Percentiles rank a stretch among this genome's conserved stretches.
Evolutionary conservation across 1,139 yeast species (phyloP).

Genomic region (Sugiyamaella xylanicola): DNA sequence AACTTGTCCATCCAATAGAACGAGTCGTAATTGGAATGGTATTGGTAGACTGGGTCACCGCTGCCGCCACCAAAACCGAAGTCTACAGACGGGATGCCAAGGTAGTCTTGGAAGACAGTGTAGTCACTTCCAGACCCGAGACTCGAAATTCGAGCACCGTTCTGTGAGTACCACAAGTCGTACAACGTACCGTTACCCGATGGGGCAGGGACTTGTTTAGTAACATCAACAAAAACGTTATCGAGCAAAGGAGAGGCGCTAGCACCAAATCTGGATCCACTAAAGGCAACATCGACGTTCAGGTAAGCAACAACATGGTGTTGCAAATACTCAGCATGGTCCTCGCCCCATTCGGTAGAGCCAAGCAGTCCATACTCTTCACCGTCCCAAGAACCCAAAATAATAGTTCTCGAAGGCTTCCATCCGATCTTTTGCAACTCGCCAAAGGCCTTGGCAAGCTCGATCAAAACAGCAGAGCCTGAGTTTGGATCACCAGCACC

Average conservation of each 20-base stretch:
- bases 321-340: conserved; percentile 46
- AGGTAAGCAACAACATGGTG: conserved; percentile 59
- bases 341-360: conserved; percentile 71
- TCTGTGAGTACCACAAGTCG: conserved; percentile 56
- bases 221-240: conserved; percentile 45
- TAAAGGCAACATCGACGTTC: conserved; percentile 62
- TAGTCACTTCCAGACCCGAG: conserved; percentile 71
- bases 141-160: conserved; percentile 43
- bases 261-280: conserved; percentile 52
- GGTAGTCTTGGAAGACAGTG: conserved; percentile 65
- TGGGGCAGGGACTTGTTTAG: conserved; percentile 52
- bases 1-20: conserved; percentile 63
- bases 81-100: conserved; percentile 67
- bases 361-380: conserved; percentile 71
- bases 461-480: conserved; percentile 62
- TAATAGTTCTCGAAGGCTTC: conserved; percentile 63
- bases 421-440: conserved; percentile 55
- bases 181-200: conserved; percentile 47
- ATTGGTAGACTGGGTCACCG: conserved; percentile 60
- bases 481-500: conserved; percentile 75
- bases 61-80: conserved; percentile 51
- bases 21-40: conserved; percentile 71
- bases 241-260: conserved; percentile 57
- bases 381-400: conserved; percentile 72
- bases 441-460: conserved; percentile 58